Evolutionary conservation across 257 asterid species (phyloP), one percentile per base, ranked within the genome.

Genomic region (Solanum pinnatisectum): DNA sequence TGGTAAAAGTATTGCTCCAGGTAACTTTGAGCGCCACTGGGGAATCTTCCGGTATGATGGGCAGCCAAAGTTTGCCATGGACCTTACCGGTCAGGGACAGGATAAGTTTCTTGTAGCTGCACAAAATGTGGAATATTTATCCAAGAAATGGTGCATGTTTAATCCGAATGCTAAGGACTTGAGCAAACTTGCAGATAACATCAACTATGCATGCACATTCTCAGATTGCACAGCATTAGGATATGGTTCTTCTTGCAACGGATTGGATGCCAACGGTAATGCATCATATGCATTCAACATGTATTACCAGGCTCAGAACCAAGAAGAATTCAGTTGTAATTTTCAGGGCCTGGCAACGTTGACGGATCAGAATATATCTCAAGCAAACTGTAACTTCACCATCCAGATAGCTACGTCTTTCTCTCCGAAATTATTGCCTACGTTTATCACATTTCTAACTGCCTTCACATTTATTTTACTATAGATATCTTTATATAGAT

Each of bases 1-100:
- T 81, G 87, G 82, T 10, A 95, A 95, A 92, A 95, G 98, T 77
- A 81, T 95, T 33, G 97, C 95, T 12, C 98, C 98, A 0, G 98
- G 97, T 56, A 92, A 90, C 59, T 95, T 95, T 56, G 98, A 95
- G 93, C 94, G 97, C 52, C 98, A 95, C 70, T 95, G 98, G 98
- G 98, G 98, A 39, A 93, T 95, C 82, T 95, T 95, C 72, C 93
- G 90, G 81, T 94, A 94, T 39, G 98, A 95, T 70, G 98, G 98
- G 27, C 98, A 95, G 83, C 98, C 97, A 3, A 95, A 95, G 94
- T 95, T 95, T 85, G 91, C 93, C 5, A 94, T 95, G 95, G 97
- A 94, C 88, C 87, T 95, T 36, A 88, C 93, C 0, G 98, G 97
- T 20, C 95, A 91, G 60, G 82, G 87, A 11, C 44, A 49, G 72